Percentiles rank a stretch among this genome's conserved stretches.
These are phyloP conservation scores for Sugiyamaella xylanicola DNA, from an alignment of 1,139 yeast species.

Conservation along the genomic window DNA sequence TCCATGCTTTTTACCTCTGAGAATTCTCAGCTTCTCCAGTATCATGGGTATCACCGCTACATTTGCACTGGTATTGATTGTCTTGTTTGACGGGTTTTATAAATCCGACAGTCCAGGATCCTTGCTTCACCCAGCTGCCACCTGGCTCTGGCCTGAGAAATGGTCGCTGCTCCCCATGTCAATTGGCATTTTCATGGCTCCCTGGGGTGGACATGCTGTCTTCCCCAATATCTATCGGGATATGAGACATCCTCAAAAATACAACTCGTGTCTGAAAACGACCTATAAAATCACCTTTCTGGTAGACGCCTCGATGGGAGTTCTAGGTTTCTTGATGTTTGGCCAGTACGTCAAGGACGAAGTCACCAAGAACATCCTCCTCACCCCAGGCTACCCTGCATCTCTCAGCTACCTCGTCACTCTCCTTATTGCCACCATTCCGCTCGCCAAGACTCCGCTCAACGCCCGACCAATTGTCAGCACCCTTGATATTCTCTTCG, in stretches of 20 bases:
- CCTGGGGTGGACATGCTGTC: conserved; percentile 91
- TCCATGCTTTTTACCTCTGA: conserved; percentile 67
- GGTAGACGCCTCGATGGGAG: conserved; percentile 75
- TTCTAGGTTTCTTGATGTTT: conserved; percentile 85
- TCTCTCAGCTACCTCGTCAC: conserved; percentile 67
- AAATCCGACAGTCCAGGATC: conserved; percentile 67
- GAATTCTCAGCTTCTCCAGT: conserved; percentile 69
- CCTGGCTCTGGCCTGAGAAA: conserved; percentile 53
- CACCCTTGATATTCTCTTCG: conserved; percentile 55
- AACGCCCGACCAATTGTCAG: conserved; percentile 85
- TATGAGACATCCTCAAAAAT: conserved; percentile 73
- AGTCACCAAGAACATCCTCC: conserved; percentile 73
- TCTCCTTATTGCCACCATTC: conserved; percentile 73
- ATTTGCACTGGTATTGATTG: conserved; percentile 58
- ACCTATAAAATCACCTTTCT: conserved; percentile 67
- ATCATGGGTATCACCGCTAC: conserved; percentile 76
- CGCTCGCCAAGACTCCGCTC: conserved; percentile 84
- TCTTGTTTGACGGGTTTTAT: conserved; percentile 63
- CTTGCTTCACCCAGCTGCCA: conserved; percentile 53
- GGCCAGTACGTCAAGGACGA: conserved; percentile 75
- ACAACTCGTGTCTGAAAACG: conserved; percentile 52
- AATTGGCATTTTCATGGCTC: conserved; percentile 78
- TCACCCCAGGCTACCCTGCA: conserved; percentile 71
- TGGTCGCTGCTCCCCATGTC: conserved; percentile 56
- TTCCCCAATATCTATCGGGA: conserved; percentile 79